Evolutionary conservation across 169 alveolate genomes (phyloP).

Genomic region (Cryptosporidium ryanae): DNA sequence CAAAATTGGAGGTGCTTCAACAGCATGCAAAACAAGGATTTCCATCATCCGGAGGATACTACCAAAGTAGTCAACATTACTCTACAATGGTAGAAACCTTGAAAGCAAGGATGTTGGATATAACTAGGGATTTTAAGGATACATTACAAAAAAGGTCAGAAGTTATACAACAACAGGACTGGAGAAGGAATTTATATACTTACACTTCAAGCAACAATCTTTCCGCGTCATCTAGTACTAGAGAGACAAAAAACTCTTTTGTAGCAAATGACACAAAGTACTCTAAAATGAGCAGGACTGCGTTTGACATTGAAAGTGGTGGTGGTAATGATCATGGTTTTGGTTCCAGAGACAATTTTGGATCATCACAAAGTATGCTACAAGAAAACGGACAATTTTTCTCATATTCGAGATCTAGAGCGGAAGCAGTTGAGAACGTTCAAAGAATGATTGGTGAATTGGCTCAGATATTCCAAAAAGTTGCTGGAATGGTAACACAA

Average conservation of each 20-base stretch:
- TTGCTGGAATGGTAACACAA: slow-evolving; percentile 78
- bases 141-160: slow-evolving; percentile 75
- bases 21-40: slow-evolving; percentile 69
- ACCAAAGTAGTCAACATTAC: slow-evolving; percentile 73
- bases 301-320: slow-evolving; percentile 74
- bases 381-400: slow-evolving; percentile 59
- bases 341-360: slow-evolving; percentile 18
- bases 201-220: slow-evolving; percentile 37
- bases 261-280: slow-evolving; percentile 10
- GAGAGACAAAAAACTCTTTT: slow-evolving; percentile 14
- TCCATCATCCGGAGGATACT: slow-evolving; percentile 60
- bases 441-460: slow-evolving; percentile 79
- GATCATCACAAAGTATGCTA: slow-evolving; percentile 25
- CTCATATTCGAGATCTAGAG: slow-evolving; percentile 67
- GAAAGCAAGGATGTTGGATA: slow-evolving; percentile 76
- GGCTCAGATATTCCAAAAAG: slow-evolving; percentile 78
- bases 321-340: background rate
- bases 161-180: slow-evolving; percentile 74
- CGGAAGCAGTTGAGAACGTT: slow-evolving; percentile 80
- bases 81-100: slow-evolving; percentile 68
- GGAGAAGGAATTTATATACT: slow-evolving; percentile 71
- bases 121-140: slow-evolving; percentile 77
- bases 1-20: slow-evolving; percentile 73
- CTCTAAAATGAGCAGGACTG: slow-evolving; percentile 40
- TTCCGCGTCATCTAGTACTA: background rate